Evolutionary conservation across 192 early-diverging fungal species (phyloP).

Genomic region (Entomortierella beljakovae): DNA sequence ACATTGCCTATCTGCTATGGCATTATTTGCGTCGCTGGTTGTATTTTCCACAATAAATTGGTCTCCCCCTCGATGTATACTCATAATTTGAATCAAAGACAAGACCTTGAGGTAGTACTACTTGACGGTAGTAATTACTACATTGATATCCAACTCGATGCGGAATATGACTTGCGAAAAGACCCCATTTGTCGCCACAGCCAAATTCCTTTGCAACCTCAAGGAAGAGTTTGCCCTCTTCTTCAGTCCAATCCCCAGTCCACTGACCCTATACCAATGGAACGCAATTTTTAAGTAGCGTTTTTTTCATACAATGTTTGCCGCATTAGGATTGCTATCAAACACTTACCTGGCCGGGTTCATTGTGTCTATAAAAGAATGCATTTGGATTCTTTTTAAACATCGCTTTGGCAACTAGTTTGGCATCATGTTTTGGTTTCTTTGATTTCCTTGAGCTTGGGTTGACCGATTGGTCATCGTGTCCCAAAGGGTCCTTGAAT

Average conservation of each 20-base stretch:
- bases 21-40: slow-evolving; percentile 27
- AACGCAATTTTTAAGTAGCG: neutral
- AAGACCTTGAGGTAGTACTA: slow-evolving; percentile 58
- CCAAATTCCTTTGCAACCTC: slow-evolving; percentile 62
- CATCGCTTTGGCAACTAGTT: slow-evolving; percentile 68
- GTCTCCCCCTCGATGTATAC: slow-evolving; percentile 48
- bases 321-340: too few relatives aligned
- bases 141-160: slow-evolving; percentile 73
- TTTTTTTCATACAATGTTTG: too few relatives aligned
- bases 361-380: slow-evolving; percentile 82
- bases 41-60: slow-evolving; percentile 46
- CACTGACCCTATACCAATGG: slow-evolving; percentile 64
- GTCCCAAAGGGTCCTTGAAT: slow-evolving; percentile 71
- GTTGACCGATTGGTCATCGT: slow-evolving; percentile 2
- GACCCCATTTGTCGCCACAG: slow-evolving; percentile 72
- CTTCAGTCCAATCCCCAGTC: slow-evolving; percentile 79
- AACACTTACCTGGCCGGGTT: slow-evolving; percentile 70
- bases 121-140: slow-evolving; percentile 67
- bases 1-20: neutral
- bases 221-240: slow-evolving; percentile 70
- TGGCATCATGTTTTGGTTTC: slow-evolving; percentile 36
- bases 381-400: slow-evolving; percentile 83
- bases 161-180: slow-evolving; percentile 71
- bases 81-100: slow-evolving; percentile 67
- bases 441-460: slow-evolving; percentile 12